Base-by-base conservation (phyloP, 1,139 yeast genomes). In the Yamadazyma atmosphaerica region DNA sequence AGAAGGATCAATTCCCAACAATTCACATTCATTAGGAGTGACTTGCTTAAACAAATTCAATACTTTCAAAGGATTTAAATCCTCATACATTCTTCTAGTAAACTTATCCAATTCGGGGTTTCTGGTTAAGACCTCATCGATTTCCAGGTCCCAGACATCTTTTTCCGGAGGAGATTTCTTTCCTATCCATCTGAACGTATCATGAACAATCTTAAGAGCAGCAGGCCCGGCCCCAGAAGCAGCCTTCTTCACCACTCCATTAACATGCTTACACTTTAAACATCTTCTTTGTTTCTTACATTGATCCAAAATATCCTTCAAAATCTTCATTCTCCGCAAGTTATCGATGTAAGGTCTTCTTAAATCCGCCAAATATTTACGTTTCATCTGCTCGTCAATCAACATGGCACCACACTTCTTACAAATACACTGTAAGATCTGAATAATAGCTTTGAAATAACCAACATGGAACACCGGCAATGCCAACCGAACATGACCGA, bases 391-490 rank as follows among this genome's bases (percentile, higher is more conserved):
- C 49, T 87, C 96, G 49, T 83, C 88, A 32, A 94, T 65, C 46
- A 94, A 65, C 17, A 94, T 65, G 7, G 84, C 71, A 1, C 95
- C 86, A 65, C 99, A 94, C 49, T 77, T 81, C 61, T 94, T 94
- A 72, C 99, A 94, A 46, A 94, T 83, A 43, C 87, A 81, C 61
- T 94, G 98, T 40, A 94, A 68, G 36, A 94, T 90, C 54, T 83
- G 85, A 47, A 94, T 86, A 28, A 88, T 86, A 29, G 94, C 83
- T 60, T 90, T 92, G 74, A 94, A 92, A 60, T 89, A 94, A 4
- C 99, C 99, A 33, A 92, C 95, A 58, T 94, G 98, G 66, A 92
- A 94, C 13, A 90, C 98, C 2, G 99, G 99, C 36, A 94, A 70
- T 0, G 98, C 96, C 38, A 94, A 73, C 50, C 88, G 79, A 47